Conservation (phyloP, 768 basidiomycete genomes). For the Podaxis rugospora region DNA sequence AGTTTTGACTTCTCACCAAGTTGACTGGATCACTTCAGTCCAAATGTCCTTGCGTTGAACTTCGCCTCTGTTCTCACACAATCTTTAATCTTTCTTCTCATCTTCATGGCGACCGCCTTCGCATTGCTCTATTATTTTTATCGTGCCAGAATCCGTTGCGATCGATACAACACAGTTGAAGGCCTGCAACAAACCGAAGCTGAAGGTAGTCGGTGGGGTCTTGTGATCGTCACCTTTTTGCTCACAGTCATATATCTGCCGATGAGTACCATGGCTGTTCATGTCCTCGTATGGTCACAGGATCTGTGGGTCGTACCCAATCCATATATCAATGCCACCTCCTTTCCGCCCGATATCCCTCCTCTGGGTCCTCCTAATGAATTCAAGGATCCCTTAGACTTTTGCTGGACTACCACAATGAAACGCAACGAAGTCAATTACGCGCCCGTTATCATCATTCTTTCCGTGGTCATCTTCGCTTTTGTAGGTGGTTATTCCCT, state of each 20-base stretch:
- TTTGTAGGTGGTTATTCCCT: constrained; percentile 34
- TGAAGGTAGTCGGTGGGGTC: constrained; percentile 42
- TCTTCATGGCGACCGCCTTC: constrained; percentile 52
- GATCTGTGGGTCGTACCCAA: constrained; percentile 74
- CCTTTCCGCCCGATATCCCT: constrained; percentile 41
- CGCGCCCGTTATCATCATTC: constrained; percentile 57
- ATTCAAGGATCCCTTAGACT: constrained; percentile 61
- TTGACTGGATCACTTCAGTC: constrained; percentile 33
- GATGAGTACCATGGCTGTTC: constrained; percentile 71
- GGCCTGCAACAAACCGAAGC: constrained; percentile 46
- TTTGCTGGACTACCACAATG: constrained; percentile 82
- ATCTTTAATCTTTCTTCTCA: constrained; percentile 54
- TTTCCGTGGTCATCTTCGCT: constrained; percentile 47
- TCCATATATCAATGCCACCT: constrained; percentile 58
- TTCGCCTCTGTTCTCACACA: constrained; percentile 57
- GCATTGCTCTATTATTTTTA: constrained; percentile 57
- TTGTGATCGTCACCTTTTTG: constrained; percentile 60
- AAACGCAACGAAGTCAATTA: constrained; percentile 63
- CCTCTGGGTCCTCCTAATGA: constrained; percentile 53
- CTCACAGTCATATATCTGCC: constrained; percentile 72
- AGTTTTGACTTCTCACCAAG: neutral
- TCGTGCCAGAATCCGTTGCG: constrained; percentile 41
- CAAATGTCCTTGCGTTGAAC: constrained; percentile 71
- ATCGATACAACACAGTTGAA: constrained; percentile 46
- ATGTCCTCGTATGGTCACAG: constrained; percentile 72